phyloP scores from a whole-genome alignment of 164 flowering plant genomes.

The Magnolia sinica region DNA sequence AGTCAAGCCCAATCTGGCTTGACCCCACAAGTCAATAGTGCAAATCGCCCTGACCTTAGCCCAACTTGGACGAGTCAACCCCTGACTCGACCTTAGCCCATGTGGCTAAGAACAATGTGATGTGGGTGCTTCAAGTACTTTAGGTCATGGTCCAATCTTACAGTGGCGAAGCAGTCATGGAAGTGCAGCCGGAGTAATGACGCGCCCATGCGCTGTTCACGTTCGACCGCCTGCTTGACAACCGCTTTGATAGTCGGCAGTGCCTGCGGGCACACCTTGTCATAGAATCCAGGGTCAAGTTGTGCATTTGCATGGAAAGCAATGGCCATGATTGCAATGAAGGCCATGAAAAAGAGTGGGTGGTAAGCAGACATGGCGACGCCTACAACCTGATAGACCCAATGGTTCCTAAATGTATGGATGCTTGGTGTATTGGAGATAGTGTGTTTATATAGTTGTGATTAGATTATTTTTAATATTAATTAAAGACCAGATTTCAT shows the following conservation, averaged over 20 bases:
- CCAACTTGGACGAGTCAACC: background rate
- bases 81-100: no score
- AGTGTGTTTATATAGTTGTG: no score
- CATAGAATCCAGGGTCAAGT: slow-evolving; percentile 22
- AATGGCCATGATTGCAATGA: background rate
- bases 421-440: no score
- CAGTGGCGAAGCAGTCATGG: slow-evolving; percentile 29
- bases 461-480: no score
- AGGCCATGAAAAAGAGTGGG: background rate
- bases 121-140: background rate
- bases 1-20: no score
- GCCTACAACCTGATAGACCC: no score
- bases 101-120: background rate
- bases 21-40: background rate
- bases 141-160: slow-evolving; percentile 9
- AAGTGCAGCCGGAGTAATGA: slow-evolving; percentile 26
- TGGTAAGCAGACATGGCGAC: slow-evolving; percentile 4
- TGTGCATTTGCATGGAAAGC: slow-evolving; percentile 23
- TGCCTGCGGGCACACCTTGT: slow-evolving; percentile 22
- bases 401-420: no score
- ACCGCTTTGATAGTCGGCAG: slow-evolving; percentile 20
- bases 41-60: background rate
- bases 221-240: slow-evolving; percentile 14
- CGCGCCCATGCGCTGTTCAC: slow-evolving; percentile 29
- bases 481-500: no score